Base-by-base conservation (phyloP, 352 stramenopile species). In the Globisporangium radiosum region DNA sequence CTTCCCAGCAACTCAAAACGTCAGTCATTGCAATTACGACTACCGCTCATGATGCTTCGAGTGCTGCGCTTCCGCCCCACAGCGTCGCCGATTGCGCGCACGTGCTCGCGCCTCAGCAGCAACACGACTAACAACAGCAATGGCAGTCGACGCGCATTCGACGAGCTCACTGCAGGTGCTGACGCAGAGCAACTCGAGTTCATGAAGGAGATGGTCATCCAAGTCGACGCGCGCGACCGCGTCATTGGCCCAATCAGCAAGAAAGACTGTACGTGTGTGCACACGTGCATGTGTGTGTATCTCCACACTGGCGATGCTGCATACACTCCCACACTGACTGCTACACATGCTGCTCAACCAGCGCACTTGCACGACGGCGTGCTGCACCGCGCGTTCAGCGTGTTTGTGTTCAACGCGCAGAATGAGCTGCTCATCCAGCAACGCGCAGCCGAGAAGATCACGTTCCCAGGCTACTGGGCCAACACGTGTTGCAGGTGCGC, bases 391-490 rank as follows among this genome's bases (percentile, higher is more conserved):
- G 85, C 85, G 33, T 95, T 95, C 70, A 92, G 81, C 54, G 73
- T 93, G 11, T 95, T 95, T 59, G 63, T 95, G 42, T 95, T 95
- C 72, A 91, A 93, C 73, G 83, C 75, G 44, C 80, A 88, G 60
- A 91, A 92, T 57, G 78, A 92, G 62, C 59, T 95, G 51, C 68
- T 95, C 43, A 88, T 95, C 49, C 85, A 95, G 65, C 90, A 99
- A 81, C 85, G 97, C 15, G 92, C 97, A 1, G 72, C 72, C 2
- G 87, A 92, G 51, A 99, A 99, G 77, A 99, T 99, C 74, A 99
- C 97, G 33, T 99, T 99, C 72, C 97, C 97, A 13, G 87, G 90
- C 68, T 96, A 98, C 40, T 99, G 97, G 97, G 98, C 97, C 14
- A 99, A 99, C 74, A 99, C 97, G 13, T 99, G 97, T 72, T 99